These are phyloP conservation scores for Pythium sukuiense DNA, from an alignment of 352 stramenopile species.

Conservation along the genomic window DNA sequence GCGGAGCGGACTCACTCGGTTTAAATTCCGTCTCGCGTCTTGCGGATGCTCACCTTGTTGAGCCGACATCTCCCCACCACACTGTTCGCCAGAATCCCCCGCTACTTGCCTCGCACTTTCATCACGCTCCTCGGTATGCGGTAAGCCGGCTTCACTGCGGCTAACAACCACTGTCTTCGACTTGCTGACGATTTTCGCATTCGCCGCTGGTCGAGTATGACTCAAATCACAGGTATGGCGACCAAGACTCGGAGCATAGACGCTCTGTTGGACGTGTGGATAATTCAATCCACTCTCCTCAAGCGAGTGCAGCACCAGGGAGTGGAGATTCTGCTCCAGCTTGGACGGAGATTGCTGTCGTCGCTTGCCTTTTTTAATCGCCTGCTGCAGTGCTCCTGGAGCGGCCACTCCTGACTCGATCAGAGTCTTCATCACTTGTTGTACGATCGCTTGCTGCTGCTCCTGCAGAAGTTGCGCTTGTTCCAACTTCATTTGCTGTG, in stretches of 20 bases:
- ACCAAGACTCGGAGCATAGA: not conserved
- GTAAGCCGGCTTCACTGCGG: not conserved
- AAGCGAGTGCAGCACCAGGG: conserved; percentile 57
- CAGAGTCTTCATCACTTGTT: conserved; percentile 60
- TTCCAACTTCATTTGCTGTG: conserved; percentile 37
- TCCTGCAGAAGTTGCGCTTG: conserved; percentile 51
- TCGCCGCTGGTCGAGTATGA: not conserved
- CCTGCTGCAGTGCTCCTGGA: not conserved
- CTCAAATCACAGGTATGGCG: not conserved
- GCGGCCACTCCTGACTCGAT: conserved; percentile 27
- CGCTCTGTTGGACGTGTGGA: conserved; percentile 46
- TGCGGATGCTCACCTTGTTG: not conserved
- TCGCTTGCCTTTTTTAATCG: not conserved
- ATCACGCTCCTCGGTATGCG: not conserved
- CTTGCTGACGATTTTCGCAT: not conserved
- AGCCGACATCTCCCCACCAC: not conserved
- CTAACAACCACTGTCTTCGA: conserved; percentile 11
- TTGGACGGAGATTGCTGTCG: not conserved
- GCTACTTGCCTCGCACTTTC: not conserved
- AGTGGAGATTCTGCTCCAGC: conserved; percentile 56
- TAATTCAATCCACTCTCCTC: conserved; percentile 59
- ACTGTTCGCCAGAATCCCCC: not conserved
- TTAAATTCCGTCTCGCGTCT: not conserved
- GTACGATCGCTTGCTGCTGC: conserved; percentile 58
- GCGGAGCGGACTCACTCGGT: not conserved